A percentile compares a stretch with the other conserved stretches of the same genome.
Evolutionary conservation across 1,284 basidiomycete genomes (phyloP).

Genomic region (Mycosarcoma maydis): DNA sequence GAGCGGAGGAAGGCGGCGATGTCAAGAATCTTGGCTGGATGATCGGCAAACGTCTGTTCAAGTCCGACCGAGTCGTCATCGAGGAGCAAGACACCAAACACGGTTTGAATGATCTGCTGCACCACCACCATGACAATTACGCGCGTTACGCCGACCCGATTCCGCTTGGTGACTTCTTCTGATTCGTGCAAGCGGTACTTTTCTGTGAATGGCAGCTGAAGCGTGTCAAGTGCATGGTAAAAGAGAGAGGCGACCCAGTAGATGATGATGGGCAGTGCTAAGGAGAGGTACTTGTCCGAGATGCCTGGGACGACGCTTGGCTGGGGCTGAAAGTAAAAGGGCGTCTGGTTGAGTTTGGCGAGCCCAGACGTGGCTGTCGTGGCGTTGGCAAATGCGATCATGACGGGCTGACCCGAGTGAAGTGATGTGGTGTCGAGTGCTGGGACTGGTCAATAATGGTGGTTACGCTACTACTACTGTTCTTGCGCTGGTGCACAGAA

Average conservation of each 20-base stretch:
- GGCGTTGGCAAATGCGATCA: slow-evolving; percentile 36
- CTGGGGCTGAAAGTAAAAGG: slow-evolving; percentile 71
- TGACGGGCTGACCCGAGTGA: slow-evolving; percentile 1
- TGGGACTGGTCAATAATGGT: no score
- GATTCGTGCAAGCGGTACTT: slow-evolving; percentile 88
- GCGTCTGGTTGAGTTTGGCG: slow-evolving; percentile 43
- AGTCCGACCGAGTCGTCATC: slow-evolving; percentile 69
- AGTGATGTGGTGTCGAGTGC: no score
- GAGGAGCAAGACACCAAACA: slow-evolving; percentile 78
- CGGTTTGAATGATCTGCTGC: slow-evolving; percentile 86
- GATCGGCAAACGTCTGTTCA: slow-evolving; percentile 69
- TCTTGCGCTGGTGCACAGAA: no score
- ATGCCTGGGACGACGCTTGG: slow-evolving; percentile 73
- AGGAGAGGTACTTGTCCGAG: slow-evolving; percentile 78
- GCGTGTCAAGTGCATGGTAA: slow-evolving; percentile 81
- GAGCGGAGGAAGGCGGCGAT: slow-evolving; percentile 25
- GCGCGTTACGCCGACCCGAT: slow-evolving; percentile 77
- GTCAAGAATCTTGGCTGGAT: slow-evolving; percentile 63
- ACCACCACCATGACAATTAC: slow-evolving; percentile 83
- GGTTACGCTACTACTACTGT: no score
- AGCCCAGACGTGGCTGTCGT: slow-evolving; percentile 26
- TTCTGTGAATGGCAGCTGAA: slow-evolving; percentile 80
- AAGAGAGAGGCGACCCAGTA: slow-evolving; percentile 87
- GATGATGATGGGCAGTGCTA: slow-evolving; percentile 80
- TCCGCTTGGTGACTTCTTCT: slow-evolving; percentile 79